A percentile compares a stretch with the other conserved stretches of the same genome.
Conservation (phyloP, 192 early-diverging fungal genomes). For the Umbelopsis vinacea region DNA sequence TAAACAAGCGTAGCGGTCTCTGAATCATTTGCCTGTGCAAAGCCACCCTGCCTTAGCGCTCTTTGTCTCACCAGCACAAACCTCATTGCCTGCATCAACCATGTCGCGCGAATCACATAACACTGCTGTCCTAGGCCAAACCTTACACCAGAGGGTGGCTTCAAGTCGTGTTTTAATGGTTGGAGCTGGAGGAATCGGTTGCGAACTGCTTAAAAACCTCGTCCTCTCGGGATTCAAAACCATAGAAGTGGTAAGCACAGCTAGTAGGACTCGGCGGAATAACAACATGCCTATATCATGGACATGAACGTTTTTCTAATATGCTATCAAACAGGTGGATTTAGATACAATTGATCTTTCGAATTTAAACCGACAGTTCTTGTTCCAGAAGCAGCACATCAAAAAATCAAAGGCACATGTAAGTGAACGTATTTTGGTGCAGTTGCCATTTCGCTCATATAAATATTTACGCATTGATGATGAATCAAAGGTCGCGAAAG, state of each 20-base stretch:
- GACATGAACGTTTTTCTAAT: background rate
- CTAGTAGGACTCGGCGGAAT: too few species aligned
- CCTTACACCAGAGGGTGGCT: constrained; percentile 35
- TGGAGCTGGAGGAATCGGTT: constrained; percentile 96
- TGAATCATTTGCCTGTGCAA: background rate
- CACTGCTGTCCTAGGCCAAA: constrained; percentile 33
- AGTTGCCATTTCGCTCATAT: background rate
- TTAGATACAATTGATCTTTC: constrained; percentile 98
- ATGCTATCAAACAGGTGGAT: constrained; percentile 74
- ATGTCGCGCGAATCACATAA: constrained; percentile 34
- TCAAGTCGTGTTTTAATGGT: constrained; percentile 64
- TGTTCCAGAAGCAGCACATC: constrained; percentile 95
- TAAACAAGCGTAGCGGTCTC: constrained; percentile 5
- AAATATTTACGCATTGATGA: background rate
- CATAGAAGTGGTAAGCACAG: constrained; percentile 70
- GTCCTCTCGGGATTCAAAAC: constrained; percentile 83
- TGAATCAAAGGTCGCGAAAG: constrained; percentile 68
- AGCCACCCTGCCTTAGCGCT: background rate
- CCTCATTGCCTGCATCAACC: background rate
- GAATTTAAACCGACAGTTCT: constrained; percentile 98
- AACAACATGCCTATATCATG: too few species aligned
- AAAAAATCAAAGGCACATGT: constrained; percentile 90
- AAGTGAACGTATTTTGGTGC: constrained; percentile 29
- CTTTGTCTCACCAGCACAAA: background rate
- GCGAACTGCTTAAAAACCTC: constrained; percentile 96